phyloP scores from a whole-genome alignment of 805 yeast genomes.

The Saccharomycopsis selenospora region DNA sequence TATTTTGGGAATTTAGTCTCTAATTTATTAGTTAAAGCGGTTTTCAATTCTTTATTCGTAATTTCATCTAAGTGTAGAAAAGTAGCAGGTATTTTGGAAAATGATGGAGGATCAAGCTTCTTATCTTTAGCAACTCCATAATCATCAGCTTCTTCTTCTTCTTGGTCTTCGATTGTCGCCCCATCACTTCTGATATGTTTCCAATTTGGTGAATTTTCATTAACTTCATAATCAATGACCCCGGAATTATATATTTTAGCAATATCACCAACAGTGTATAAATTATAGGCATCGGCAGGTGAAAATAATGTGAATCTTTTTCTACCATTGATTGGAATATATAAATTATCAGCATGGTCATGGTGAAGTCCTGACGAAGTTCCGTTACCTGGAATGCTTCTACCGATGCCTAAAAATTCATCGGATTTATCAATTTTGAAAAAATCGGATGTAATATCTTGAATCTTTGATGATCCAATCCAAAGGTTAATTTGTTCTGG shows the following conservation, averaged over 20 bases:
- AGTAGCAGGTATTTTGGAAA: conserved; percentile 56
- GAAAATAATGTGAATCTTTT: conserved; percentile 63
- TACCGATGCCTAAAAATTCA: conserved; percentile 40
- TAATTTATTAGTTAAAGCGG: conserved; percentile 32
- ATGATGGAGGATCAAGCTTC: conserved; percentile 58
- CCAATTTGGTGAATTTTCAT: conserved; percentile 59
- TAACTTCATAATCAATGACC: conserved; percentile 51
- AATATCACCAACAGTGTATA: conserved; percentile 62
- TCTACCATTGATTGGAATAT: conserved; percentile 50
- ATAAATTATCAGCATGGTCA: conserved; percentile 73
- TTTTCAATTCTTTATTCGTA: conserved; percentile 25
- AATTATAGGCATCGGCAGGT: conserved; percentile 51
- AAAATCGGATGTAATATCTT: conserved; percentile 13
- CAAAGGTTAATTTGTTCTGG: conserved; percentile 73
- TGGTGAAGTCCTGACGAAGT: conserved; percentile 72
- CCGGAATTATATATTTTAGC: conserved; percentile 50
- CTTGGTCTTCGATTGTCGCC: conserved; percentile 40
- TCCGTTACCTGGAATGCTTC: conserved; percentile 49
- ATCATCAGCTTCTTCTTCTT: conserved; percentile 22
- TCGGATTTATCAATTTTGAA: conserved; percentile 17
- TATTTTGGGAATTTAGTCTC: conserved; percentile 44
- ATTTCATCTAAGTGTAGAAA: conserved; percentile 54
- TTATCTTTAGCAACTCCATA: conserved; percentile 23
- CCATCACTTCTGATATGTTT: conserved; percentile 54
- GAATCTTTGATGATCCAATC: conserved; percentile 44